phyloP scores from a whole-genome alignment of 2,329 filamentous ascomycete genomes.

The Cladosporium sp. region DNA sequence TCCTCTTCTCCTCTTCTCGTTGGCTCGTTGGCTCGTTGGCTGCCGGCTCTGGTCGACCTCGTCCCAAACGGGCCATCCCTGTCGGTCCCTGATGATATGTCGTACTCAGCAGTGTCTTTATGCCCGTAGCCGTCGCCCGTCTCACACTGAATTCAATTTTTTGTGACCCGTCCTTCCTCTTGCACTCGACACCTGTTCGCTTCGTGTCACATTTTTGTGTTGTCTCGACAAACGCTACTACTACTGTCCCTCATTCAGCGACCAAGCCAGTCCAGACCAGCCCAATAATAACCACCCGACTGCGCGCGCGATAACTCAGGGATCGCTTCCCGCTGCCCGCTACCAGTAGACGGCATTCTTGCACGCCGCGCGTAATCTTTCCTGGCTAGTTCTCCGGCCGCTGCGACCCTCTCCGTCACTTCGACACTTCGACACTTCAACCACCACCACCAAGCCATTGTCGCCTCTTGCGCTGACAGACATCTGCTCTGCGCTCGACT shows the following conservation, averaged over 20 bases:
- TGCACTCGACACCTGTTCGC: constrained; percentile 5
- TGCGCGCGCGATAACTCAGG: background rate
- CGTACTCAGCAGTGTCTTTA: constrained; percentile 4
- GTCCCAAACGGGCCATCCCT: background rate
- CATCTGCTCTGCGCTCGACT: background rate
- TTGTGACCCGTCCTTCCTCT: background rate
- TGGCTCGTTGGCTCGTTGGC: no score
- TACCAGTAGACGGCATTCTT: constrained; percentile 16
- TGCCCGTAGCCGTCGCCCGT: constrained; percentile 4
- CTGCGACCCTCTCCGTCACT: background rate
- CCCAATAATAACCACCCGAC: background rate
- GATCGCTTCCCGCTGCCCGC: constrained; percentile 13
- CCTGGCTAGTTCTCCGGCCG: background rate
- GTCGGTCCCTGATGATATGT: constrained; percentile 2
- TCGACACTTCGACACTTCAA: background rate
- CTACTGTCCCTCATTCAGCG: background rate
- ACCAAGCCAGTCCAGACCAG: background rate
- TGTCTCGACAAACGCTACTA: background rate
- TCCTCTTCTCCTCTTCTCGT: no score
- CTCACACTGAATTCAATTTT: background rate
- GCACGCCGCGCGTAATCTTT: constrained; percentile 16
- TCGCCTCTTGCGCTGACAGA: background rate
- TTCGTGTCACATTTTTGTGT: background rate
- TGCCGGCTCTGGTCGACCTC: background rate
- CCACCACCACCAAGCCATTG: background rate